Evolutionary conservation across 2,329 filamentous ascomycete species (phyloP).

Genomic region (Arthrobotrys entomopaga): DNA sequence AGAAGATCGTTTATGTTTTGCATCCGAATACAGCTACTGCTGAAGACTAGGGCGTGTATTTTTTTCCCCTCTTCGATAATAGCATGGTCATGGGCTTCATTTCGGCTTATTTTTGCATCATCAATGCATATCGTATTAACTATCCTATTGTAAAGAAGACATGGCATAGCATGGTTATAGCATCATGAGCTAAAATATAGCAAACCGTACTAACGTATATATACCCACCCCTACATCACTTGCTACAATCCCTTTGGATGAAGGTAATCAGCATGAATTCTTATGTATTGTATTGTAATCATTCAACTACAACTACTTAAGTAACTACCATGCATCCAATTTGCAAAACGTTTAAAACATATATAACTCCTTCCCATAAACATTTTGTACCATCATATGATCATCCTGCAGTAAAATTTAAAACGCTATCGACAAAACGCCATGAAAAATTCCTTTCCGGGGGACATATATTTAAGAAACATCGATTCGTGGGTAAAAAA

Average conservation of each 20-base stretch:
- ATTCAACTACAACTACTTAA: no score
- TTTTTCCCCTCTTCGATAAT: neutral
- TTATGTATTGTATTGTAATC: neutral
- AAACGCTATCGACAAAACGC: no score
- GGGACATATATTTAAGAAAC: no score
- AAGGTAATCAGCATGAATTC: neutral
- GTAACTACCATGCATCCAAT: conserved; percentile 16
- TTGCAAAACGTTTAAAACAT: no score
- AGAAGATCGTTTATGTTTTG: conserved; percentile 79
- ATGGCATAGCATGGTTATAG: no score
- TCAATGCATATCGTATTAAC: neutral
- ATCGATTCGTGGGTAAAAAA: no score
- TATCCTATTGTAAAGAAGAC: no score
- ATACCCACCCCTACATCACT: neutral
- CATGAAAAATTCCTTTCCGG: no score
- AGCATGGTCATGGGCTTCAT: conserved; percentile 6
- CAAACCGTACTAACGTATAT: neutral
- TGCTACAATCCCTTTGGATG: neutral
- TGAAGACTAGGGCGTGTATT: conserved; percentile 25
- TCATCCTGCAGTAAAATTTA: no score
- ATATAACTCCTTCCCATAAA: conserved; percentile 11
- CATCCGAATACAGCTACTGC: conserved; percentile 75
- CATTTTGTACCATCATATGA: neutral
- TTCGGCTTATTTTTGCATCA: neutral
- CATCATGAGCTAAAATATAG: no score